These are phyloP conservation scores for Lasiodiplodia sp. DNA, from an alignment of 2,329 filamentous ascomycete species.

Conservation along the genomic window DNA sequence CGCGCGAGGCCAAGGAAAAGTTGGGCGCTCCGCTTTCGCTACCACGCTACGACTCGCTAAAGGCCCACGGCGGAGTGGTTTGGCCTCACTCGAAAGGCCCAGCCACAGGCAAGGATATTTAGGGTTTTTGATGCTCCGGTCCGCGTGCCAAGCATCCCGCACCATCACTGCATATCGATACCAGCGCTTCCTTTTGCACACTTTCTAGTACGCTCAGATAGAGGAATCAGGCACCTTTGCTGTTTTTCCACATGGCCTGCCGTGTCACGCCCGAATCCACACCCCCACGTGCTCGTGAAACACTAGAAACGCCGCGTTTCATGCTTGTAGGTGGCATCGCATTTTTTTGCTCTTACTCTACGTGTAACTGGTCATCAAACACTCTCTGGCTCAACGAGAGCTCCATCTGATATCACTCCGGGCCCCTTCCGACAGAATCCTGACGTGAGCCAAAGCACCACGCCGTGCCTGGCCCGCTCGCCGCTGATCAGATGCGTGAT, in stretches of 20 bases:
- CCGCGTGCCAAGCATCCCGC: slow-evolving; percentile 20
- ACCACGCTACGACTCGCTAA: slow-evolving; percentile 18
- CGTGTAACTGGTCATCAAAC: slow-evolving; percentile 28
- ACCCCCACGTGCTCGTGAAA: slow-evolving; percentile 11
- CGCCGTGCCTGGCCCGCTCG: neutral
- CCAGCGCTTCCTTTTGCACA: too few species aligned
- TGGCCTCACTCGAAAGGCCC: neutral
- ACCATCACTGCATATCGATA: too few species aligned
- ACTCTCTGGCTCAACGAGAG: slow-evolving; percentile 15
- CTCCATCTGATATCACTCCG: slow-evolving; percentile 9
- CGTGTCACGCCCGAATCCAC: neutral
- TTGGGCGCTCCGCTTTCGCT: slow-evolving; percentile 5
- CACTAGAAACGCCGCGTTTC: slow-evolving; percentile 12
- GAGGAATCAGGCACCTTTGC: neutral
- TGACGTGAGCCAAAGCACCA: neutral
- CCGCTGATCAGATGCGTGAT: neutral
- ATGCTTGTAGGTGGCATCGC: slow-evolving; percentile 15
- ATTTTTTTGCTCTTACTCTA: slow-evolving; percentile 24
- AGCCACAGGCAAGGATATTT: slow-evolving; percentile 14
- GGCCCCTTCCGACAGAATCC: slow-evolving; percentile 1
- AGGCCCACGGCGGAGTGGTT: neutral
- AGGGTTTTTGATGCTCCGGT: slow-evolving; percentile 28
- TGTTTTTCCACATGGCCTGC: neutral
- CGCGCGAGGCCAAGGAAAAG: neutral
- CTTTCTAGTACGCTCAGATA: too few species aligned